phyloP scores from a whole-genome alignment of 2,329 filamentous ascomycete genomes.

The Fusarium torulosum region DNA sequence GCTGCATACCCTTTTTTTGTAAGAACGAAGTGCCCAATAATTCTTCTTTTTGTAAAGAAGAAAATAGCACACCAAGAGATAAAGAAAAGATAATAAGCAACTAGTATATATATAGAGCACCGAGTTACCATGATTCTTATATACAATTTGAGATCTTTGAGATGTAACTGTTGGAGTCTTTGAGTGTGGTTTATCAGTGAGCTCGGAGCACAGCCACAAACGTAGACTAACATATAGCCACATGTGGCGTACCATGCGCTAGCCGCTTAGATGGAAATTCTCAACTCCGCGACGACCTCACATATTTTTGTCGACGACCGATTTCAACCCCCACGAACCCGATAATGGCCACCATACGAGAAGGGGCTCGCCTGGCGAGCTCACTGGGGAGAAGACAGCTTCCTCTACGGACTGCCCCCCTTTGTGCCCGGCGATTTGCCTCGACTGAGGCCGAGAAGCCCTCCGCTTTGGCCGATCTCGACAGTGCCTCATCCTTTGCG shows the following conservation, averaged over 20 bases:
- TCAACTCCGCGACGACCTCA: constrained; percentile 46
- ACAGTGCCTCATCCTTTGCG: constrained; percentile 63
- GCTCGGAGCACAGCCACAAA: constrained; percentile 14
- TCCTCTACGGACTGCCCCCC: constrained; percentile 40
- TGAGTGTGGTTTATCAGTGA: not conserved
- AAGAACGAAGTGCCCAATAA: not conserved
- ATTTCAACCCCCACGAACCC: constrained; percentile 16
- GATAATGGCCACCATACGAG: constrained; percentile 58
- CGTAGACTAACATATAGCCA: not conserved
- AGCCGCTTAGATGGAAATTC: constrained; percentile 53
- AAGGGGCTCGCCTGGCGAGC: constrained; percentile 55
- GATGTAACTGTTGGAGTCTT: not conserved
- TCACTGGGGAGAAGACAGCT: constrained; percentile 50
- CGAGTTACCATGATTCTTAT: not conserved
- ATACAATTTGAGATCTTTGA: not conserved
- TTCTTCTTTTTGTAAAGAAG: not conserved
- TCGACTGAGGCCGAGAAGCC: constrained; percentile 60
- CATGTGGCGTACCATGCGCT: constrained; percentile 42
- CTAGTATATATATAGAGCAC: not conserved
- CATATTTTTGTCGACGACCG: constrained; percentile 42
- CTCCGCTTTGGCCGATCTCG: constrained; percentile 61
- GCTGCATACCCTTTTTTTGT: too few species aligned
- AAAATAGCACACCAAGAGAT: not conserved
- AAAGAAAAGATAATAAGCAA: not conserved
- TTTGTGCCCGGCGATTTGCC: constrained; percentile 57